These are phyloP conservation scores for Microsporum audouinii DNA, from an alignment of 2,329 filamentous ascomycete species.

Conservation along the genomic window DNA sequence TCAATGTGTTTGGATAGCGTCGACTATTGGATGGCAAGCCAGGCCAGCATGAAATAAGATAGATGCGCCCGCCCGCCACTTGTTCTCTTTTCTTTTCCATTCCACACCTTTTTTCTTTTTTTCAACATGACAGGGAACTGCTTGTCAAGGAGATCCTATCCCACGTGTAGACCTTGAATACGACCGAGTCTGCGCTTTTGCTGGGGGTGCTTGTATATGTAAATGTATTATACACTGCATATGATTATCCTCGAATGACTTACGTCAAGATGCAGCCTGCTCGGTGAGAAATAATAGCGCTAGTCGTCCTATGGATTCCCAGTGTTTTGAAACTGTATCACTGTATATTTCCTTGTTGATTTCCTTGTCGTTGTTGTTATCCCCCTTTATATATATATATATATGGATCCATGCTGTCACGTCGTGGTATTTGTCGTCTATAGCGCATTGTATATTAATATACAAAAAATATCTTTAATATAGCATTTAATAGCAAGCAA, in stretches of 20 bases:
- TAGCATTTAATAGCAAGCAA: too few species aligned
- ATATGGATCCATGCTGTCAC: too few species aligned
- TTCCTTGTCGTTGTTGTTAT: too few species aligned
- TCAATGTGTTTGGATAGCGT: neutral
- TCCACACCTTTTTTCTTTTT: neutral
- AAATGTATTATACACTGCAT: neutral
- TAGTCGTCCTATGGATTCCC: neutral
- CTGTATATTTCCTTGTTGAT: neutral
- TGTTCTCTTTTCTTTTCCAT: neutral
- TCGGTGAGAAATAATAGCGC: neutral
- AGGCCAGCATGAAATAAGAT: neutral
- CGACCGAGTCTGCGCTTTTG: neutral
- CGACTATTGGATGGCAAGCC: neutral
- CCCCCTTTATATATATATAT: too few species aligned
- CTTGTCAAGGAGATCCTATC: slow-evolving; percentile 2
- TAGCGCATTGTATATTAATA: too few species aligned
- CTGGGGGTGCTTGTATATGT: neutral
- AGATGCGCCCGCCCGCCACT: neutral
- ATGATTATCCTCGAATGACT: neutral
- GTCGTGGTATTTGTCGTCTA: too few species aligned
- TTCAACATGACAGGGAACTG: neutral
- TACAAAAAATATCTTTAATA: too few species aligned
- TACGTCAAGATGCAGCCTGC: neutral
- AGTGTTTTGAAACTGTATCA: neutral
- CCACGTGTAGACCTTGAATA: slow-evolving; percentile 5